phyloP scores from a whole-genome alignment of 768 basidiomycete species.

The Suillus subalutaceus region DNA sequence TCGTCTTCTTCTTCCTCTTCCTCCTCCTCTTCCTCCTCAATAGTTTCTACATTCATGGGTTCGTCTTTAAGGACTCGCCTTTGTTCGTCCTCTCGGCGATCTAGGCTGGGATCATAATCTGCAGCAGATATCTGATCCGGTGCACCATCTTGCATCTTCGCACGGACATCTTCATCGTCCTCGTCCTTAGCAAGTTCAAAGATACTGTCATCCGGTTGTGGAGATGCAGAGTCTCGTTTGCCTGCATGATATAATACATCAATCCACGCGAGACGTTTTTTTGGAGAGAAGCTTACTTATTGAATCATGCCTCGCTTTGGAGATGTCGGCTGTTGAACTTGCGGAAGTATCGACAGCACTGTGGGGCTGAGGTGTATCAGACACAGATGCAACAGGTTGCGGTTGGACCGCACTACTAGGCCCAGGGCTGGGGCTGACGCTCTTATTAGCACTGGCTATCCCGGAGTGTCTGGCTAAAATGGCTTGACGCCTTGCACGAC shows the following conservation, averaged over 20 bases:
- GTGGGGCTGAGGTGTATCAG: constrained; percentile 65
- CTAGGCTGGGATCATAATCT: constrained; percentile 87
- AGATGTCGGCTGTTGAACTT: constrained; percentile 15
- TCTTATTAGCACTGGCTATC: constrained; percentile 43
- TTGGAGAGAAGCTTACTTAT: constrained; percentile 20
- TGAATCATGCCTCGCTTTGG: constrained; percentile 22
- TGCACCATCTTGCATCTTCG: constrained; percentile 47
- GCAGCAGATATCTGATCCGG: constrained; percentile 85
- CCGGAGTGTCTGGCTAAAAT: constrained; percentile 79
- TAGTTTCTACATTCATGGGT: constrained; percentile 41
- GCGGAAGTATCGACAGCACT: constrained; percentile 42
- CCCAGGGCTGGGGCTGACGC: constrained; percentile 59
- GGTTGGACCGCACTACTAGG: constrained; percentile 77
- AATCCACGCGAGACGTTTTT: background rate
- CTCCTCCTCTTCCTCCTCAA: constrained; percentile 39
- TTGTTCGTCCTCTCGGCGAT: constrained; percentile 83
- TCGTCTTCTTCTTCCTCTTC: constrained; percentile 78
- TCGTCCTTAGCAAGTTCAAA: constrained; percentile 74
- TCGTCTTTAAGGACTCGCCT: constrained; percentile 54
- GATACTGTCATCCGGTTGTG: constrained; percentile 56
- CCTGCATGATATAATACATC: constrained; percentile 32
- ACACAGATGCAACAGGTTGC: constrained; percentile 56
- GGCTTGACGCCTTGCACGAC: constrained; percentile 71
- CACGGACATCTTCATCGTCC: constrained; percentile 50
- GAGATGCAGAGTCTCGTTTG: constrained; percentile 57